These are phyloP conservation scores for Hypholoma fasciculare DNA, from an alignment of 768 basidiomycete genomes.

Conservation along the genomic window DNA sequence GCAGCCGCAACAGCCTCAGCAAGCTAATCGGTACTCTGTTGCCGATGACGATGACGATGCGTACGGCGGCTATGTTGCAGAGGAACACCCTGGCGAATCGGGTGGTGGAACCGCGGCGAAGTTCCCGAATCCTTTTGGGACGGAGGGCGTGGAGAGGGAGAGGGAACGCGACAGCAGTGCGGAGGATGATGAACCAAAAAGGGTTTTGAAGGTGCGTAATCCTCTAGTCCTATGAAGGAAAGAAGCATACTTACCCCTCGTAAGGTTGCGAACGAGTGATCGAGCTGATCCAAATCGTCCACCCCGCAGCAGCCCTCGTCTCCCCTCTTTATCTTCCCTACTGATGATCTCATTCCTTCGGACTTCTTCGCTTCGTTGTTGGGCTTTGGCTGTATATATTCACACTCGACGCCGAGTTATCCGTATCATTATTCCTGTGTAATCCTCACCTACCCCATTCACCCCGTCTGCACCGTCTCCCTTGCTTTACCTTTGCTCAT, in stretches of 20 bases:
- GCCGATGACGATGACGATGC: constrained; percentile 26
- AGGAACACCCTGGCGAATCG: constrained; percentile 10
- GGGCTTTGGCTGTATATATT: too few relatives aligned
- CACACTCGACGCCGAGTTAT: too few relatives aligned
- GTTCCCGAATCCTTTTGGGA: constrained; percentile 21
- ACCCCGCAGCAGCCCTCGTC: background rate
- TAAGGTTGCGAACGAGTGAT: constrained; percentile 29
- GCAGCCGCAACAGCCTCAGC: constrained; percentile 6
- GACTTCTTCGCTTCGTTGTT: background rate
- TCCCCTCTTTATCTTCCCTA: background rate
- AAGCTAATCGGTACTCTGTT: constrained; percentile 7
- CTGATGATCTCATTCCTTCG: background rate
- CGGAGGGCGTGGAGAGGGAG: constrained; percentile 9
- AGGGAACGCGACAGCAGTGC: constrained; percentile 22
- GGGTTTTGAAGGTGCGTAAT: constrained; percentile 33
- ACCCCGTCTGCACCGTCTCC: background rate
- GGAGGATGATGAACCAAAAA: constrained; percentile 24
- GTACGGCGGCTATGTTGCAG: constrained; percentile 34
- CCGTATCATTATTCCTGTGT: too few relatives aligned
- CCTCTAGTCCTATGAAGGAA: background rate
- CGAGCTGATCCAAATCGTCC: background rate
- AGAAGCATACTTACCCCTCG: background rate
- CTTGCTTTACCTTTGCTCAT: too few relatives aligned
- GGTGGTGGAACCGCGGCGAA: background rate
- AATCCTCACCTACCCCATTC: background rate